These are phyloP conservation scores for Vitis hybrid DNA, from an alignment of 177 flowering plant species.

Conservation along the genomic window DNA sequence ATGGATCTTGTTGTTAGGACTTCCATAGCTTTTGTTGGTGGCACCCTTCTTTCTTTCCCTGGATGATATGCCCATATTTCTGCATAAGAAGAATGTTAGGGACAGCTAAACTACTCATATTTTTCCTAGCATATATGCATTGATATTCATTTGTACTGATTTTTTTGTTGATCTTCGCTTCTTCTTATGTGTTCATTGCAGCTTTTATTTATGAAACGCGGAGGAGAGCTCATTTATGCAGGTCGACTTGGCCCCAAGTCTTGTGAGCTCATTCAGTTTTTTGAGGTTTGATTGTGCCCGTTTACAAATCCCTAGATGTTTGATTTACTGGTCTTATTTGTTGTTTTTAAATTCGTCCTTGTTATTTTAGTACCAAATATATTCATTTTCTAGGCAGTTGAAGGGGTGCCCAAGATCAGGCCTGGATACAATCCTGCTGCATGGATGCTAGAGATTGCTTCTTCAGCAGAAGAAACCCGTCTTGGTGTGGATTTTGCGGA, in stretches of 20 bases:
- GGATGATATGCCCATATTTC: not conserved
- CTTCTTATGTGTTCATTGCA: slow-evolving; percentile 27
- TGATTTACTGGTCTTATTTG: not conserved
- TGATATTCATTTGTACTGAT: not conserved
- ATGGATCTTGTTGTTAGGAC: not conserved
- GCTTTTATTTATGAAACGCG: slow-evolving; percentile 98
- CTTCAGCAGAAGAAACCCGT: slow-evolving; percentile 69
- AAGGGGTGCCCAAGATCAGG: slow-evolving; percentile 78
- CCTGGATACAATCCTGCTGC: slow-evolving; percentile 91
- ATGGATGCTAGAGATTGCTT: slow-evolving; percentile 96
- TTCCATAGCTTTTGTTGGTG: not conserved
- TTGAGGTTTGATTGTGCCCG: slow-evolving; percentile 58
- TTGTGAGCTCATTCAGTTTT: slow-evolving; percentile 68
- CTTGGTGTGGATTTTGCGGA: slow-evolving; percentile 93
- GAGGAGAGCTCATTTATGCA: slow-evolving; percentile 97
- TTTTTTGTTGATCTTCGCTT: slow-evolving; percentile 1
- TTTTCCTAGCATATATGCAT: not conserved
- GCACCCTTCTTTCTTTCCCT: not conserved
- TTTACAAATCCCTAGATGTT: not conserved
- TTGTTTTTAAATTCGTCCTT: not conserved
- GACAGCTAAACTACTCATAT: not conserved
- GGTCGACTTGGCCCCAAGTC: slow-evolving; percentile 90
- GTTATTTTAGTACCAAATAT: not conserved
- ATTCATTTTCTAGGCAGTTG: slow-evolving; percentile 55
- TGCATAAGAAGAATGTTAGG: not conserved